Evolutionary conservation across 208 protist genomes (phyloP).

Genomic region (Eutreptiella sp.): DNA sequence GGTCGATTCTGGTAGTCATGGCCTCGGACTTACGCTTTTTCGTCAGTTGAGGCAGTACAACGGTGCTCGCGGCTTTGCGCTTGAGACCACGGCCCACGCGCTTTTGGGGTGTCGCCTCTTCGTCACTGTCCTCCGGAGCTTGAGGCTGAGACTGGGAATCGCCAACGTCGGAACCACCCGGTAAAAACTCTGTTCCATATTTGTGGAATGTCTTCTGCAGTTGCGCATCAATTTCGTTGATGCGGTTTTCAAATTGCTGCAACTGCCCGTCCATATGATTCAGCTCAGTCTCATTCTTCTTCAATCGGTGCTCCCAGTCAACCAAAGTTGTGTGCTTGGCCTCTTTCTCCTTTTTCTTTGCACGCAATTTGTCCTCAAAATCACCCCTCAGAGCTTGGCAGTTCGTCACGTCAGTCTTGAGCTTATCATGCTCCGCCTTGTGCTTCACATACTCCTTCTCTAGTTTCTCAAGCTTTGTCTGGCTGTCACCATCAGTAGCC

Average conservation of each 20-base stretch:
- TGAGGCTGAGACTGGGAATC: no score
- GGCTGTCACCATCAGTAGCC: no score
- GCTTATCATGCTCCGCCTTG: constrained; percentile 33
- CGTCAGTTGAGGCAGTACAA: no score
- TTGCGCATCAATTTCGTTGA: constrained; percentile 48
- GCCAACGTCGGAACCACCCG: background rate
- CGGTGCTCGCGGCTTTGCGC: no score
- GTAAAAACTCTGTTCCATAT: constrained; percentile 49
- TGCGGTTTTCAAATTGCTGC: background rate
- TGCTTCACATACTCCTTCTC: constrained; percentile 54
- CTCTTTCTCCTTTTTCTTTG: constrained; percentile 60
- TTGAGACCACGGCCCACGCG: background rate
- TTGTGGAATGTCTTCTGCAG: constrained; percentile 69
- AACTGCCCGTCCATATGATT: background rate
- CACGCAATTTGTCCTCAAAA: constrained; percentile 65
- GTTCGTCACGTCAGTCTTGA: constrained; percentile 45
- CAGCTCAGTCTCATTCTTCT: constrained; percentile 2
- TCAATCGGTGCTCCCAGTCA: background rate
- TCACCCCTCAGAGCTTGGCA: constrained; percentile 61
- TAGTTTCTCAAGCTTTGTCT: constrained; percentile 49
- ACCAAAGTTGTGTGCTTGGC: constrained; percentile 20
- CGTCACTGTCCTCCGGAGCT: no score
- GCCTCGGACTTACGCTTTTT: constrained; percentile 41
- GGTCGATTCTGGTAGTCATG: constrained; percentile 55
- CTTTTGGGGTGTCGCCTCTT: no score